phyloP scores from a whole-genome alignment of 176 grass and related monocot genomes.

The Oryza rufipogon region DNA sequence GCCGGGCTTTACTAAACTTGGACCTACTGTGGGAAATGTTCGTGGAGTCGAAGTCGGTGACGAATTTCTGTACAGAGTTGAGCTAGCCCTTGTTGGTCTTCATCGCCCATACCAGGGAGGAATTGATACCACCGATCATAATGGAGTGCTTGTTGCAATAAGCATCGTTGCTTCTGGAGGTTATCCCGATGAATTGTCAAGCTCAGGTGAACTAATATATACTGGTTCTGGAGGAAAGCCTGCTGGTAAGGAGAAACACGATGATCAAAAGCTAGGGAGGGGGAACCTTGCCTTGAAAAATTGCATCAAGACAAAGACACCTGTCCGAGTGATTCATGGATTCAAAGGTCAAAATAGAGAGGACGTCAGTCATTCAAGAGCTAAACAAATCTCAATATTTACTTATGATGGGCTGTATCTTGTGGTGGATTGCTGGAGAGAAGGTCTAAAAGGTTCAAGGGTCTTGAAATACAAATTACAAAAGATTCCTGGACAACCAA shows the following conservation, averaged over 20 bases:
- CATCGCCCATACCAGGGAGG: slow-evolving; percentile 65
- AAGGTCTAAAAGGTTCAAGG: slow-evolving; percentile 39
- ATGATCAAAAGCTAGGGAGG: slow-evolving; percentile 70
- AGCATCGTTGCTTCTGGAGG: slow-evolving; percentile 79
- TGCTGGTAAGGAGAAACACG: slow-evolving; percentile 48
- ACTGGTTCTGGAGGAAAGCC: slow-evolving; percentile 71
- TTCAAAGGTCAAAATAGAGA: slow-evolving; percentile 44
- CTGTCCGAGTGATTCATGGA: slow-evolving; percentile 80
- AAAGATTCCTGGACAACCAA: slow-evolving; percentile 61
- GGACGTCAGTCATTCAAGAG: slow-evolving; percentile 37
- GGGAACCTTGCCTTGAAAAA: slow-evolving; percentile 75
- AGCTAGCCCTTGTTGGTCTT: slow-evolving; percentile 74
- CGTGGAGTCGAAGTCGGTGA: slow-evolving; percentile 86
- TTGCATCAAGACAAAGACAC: slow-evolving; percentile 56
- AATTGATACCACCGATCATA: slow-evolving; percentile 52
- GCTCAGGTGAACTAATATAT: slow-evolving; percentile 80
- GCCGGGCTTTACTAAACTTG: slow-evolving; percentile 44
- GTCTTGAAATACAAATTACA: slow-evolving; percentile 65
- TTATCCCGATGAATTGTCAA: slow-evolving; percentile 67
- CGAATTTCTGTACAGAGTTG: slow-evolving; percentile 72
- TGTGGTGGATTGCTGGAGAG: slow-evolving; percentile 51
- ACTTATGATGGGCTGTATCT: slow-evolving; percentile 79
- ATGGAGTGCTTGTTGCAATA: slow-evolving; percentile 51
- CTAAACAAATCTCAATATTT: slow-evolving; percentile 53
- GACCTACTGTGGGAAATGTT: slow-evolving; percentile 56